These are phyloP conservation scores for Amphibolis antarctica DNA, from an alignment of 106 monocot species.

Conservation along the genomic window DNA sequence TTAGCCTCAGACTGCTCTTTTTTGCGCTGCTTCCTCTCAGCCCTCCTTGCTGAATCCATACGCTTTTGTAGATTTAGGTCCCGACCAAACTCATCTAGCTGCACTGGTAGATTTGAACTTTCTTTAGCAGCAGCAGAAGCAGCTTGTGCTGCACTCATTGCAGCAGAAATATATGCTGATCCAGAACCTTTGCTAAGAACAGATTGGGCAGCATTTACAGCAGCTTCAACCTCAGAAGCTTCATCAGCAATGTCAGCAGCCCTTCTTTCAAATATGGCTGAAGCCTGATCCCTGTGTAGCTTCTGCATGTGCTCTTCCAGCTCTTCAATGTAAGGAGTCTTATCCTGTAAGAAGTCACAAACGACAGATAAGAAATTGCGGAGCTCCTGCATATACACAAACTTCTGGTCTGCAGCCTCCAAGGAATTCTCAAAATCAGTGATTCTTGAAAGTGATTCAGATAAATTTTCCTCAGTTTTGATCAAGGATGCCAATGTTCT, in stretches of 20 bases:
- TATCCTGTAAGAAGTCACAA: slow-evolving; percentile 87
- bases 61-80: slow-evolving; percentile 62
- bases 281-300: slow-evolving; percentile 58
- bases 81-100: slow-evolving; percentile 87
- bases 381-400: slow-evolving; percentile 79
- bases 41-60: slow-evolving; percentile 49
- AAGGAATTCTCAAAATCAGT: slow-evolving; percentile 68
- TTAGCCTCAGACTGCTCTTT: slow-evolving; percentile 42
- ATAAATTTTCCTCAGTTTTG: slow-evolving; percentile 48
- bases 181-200: slow-evolving; percentile 55
- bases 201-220: slow-evolving; percentile 58
- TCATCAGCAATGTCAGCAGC: slow-evolving; percentile 52
- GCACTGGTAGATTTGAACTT: slow-evolving; percentile 38
- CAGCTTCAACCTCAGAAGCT: slow-evolving; percentile 41
- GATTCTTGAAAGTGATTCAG: slow-evolving; percentile 50
- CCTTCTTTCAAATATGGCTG: slow-evolving; percentile 45
- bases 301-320: slow-evolving; percentile 92
- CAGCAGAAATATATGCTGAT: slow-evolving; percentile 40
- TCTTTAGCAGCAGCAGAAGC: slow-evolving; percentile 50
- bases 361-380: slow-evolving; percentile 67
- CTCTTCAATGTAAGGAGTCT: slow-evolving; percentile 76
- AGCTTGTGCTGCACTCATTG: slow-evolving; percentile 55
- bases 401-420: slow-evolving; percentile 51
- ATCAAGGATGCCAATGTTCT: slow-evolving; percentile 43
- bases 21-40: slow-evolving; percentile 47